phyloP scores from a whole-genome alignment of 2,329 filamentous ascomycete genomes.

The Ciborinia camelliae region DNA sequence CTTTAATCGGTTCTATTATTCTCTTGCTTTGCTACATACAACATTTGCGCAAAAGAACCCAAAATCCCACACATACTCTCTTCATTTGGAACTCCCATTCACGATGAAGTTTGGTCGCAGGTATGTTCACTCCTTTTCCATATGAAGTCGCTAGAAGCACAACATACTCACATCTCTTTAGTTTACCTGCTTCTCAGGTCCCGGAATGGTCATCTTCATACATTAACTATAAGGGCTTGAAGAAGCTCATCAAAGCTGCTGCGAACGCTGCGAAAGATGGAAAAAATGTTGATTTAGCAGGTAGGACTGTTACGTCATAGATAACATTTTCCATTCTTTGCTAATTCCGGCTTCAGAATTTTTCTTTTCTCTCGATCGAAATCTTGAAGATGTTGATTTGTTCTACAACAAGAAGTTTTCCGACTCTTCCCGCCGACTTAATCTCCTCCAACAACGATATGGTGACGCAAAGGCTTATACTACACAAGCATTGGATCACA shows the following conservation, averaged over 20 bases:
- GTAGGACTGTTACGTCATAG: slow-evolving; percentile 51
- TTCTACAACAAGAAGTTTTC: slow-evolving; percentile 97
- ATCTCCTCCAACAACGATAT: slow-evolving; percentile 84
- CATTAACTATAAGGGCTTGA: slow-evolving; percentile 87
- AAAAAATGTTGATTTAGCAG: slow-evolving; percentile 81
- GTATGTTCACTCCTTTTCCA: slow-evolving; percentile 42
- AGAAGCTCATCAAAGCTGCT: slow-evolving; percentile 87
- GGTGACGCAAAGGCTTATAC: slow-evolving; percentile 64
- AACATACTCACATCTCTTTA: slow-evolving; percentile 33
- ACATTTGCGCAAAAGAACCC: not conserved
- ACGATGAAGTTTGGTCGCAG: slow-evolving; percentile 63
- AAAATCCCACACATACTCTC: not conserved
- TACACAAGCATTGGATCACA: slow-evolving; percentile 71
- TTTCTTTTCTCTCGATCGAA: slow-evolving; percentile 94
- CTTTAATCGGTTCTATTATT: not conserved
- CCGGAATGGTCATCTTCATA: slow-evolving; percentile 82
- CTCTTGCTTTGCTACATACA: not conserved
- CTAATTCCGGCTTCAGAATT: slow-evolving; percentile 62
- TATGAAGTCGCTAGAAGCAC: not conserved
- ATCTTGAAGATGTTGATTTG: slow-evolving; percentile 91
- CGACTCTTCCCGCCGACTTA: slow-evolving; percentile 78
- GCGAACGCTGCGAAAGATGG: slow-evolving; percentile 63
- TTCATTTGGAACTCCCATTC: slow-evolving; percentile 10
- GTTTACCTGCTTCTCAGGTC: slow-evolving; percentile 76
- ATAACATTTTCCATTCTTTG: slow-evolving; percentile 34